Percentiles rank a stretch among this genome's conserved stretches.
Conservation (phyloP, 75 land plant genomes). For the Adiantum capillusveneris region DNA sequence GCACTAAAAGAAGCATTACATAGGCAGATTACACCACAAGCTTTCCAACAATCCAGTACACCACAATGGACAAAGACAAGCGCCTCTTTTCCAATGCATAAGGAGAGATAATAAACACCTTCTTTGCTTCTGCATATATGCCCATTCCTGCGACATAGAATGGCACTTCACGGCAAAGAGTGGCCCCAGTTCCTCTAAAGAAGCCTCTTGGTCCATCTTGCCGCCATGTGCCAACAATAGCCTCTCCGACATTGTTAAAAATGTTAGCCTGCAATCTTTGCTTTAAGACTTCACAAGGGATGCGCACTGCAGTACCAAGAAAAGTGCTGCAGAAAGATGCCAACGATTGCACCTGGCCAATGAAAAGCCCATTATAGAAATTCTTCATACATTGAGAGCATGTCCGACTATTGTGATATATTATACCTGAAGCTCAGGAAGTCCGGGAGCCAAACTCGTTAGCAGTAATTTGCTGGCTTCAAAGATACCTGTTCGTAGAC, state of each 20-base stretch:
- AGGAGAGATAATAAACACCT: conserved; percentile 45
- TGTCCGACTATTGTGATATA: no score
- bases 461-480: conserved; percentile 85
- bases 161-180: conserved; percentile 92
- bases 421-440: conserved; percentile 79
- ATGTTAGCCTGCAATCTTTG: conserved; percentile 92
- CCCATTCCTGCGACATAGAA: conserved; percentile 96
- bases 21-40: no score
- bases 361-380: no score
- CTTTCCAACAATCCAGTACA: no score
- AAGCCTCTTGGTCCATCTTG: conserved; percentile 89
- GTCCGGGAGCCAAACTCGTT: conserved; percentile 64
- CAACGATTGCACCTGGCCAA: conserved; percentile 72
- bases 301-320: conserved; percentile 87
- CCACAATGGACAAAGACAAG: no score
- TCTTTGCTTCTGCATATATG: conserved; percentile 88
- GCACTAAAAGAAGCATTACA: no score
- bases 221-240: conserved; percentile 67
- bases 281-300: conserved; percentile 92
- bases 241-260: conserved; percentile 91
- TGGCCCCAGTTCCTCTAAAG: conserved; percentile 93
- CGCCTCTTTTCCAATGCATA: no score
- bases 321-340: conserved; percentile 85
- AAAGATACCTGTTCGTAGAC: conserved; percentile 87
- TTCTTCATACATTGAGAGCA: no score